Conservation (phyloP, 352 stramenopile genomes). For the Phytophthora macrochlamydospora region DNA sequence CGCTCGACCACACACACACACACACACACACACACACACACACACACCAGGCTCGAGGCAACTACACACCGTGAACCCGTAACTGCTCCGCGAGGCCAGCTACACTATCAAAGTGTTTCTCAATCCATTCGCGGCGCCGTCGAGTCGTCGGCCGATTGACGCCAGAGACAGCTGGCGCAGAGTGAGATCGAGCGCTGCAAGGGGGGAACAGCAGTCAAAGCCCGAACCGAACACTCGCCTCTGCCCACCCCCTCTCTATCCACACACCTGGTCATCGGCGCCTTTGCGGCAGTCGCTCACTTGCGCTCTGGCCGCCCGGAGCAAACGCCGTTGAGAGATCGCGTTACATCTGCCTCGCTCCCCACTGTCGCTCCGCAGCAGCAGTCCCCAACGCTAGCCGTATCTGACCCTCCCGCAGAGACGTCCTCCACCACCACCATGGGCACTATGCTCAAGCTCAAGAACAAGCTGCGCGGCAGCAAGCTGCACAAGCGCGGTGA, state of each 20-base stretch:
- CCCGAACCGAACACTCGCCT: not conserved
- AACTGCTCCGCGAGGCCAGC: too few relatives aligned
- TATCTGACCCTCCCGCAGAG: too few relatives aligned
- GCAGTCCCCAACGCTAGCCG: not conserved
- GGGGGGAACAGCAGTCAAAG: not conserved
- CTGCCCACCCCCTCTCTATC: not conserved
- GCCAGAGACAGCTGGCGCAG: not conserved
- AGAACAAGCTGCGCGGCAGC: constrained; percentile 59
- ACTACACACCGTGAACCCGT: too few relatives aligned
- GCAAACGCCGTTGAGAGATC: not conserved
- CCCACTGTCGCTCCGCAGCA: not conserved
- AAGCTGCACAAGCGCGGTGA: constrained; percentile 47
- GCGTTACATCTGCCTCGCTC: not conserved
- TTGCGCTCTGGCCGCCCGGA: constrained; percentile 1
- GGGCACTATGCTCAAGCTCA: constrained; percentile 65
- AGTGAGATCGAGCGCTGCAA: not conserved
- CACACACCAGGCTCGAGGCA: too few relatives aligned
- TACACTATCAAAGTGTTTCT: too few relatives aligned
- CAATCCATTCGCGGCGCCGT: not conserved
- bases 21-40: too few relatives aligned
- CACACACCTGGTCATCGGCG: not conserved
- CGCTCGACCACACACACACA: too few relatives aligned
- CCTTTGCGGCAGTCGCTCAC: constrained; percentile 1
- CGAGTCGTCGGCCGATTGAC: not conserved
- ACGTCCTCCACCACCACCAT: constrained; percentile 5